Base-by-base conservation (phyloP, 1,284 basidiomycete species). In the Tilletia walkeri region DNA sequence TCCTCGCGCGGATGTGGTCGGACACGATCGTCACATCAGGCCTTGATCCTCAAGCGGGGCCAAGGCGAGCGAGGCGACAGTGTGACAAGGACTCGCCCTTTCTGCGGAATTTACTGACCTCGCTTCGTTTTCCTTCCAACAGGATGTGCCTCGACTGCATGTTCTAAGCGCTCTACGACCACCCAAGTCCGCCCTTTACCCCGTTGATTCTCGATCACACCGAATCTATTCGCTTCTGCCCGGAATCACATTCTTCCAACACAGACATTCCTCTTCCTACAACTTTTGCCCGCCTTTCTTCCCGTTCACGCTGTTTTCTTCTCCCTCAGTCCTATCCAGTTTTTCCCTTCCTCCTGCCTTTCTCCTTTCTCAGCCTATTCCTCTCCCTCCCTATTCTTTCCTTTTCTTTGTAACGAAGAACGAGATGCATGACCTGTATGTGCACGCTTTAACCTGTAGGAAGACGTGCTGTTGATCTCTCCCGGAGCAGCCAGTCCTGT, bases 111-210 rank as follows among this genome's bases (percentile, higher is more conserved):
- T 30, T 30, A 30, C 24, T 30, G 24, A 30, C 24, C 24, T 41
- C 59, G 18, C 59, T 63, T 16, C 56, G 9, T 38, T 39, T 63
- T 18, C 10, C 54, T 12, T 30, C 7, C 20, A 4, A 10, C 59
- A 63, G 59, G 59, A 63, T 63, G 59, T 63, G 59, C 59, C 59
- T 63, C 34, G 59, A 63, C 59, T 63, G 59, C 59, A 63, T 63
- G 59, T 63, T 63, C 59, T 63, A 16, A 63, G 59, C 50, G 20
- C n/a, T 18, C 50, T 14, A 45, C 41, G 41, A 45, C 14, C 41
- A 14, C 41, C 41, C 41, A 45, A 9, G 9, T 14, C 9, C 14
- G 14, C 41, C 41, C 41, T 45, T 45, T 14, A 7, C 41, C 1
- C 24, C 24, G 24, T 30, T 30, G 24, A 30, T 30, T 30, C 24